These are phyloP conservation scores for Saccharomycopsis selenospora DNA, from an alignment of 805 yeast species.

Conservation along the genomic window DNA sequence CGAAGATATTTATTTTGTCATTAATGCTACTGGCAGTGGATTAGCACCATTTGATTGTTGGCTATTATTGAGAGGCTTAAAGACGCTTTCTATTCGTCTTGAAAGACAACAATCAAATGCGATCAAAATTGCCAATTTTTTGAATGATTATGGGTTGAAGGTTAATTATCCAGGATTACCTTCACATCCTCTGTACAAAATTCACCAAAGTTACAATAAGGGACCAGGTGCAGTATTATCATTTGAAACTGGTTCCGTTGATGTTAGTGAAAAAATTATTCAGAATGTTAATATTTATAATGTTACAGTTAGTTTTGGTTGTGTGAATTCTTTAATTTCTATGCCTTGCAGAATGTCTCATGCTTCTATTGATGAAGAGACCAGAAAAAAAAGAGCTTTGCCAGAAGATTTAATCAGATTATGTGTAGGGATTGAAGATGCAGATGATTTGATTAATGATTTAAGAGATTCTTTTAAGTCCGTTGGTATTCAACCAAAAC, in stretches of 20 bases:
- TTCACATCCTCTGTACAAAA: constrained; percentile 72
- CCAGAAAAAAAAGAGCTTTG: constrained; percentile 79
- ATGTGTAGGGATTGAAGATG: constrained; percentile 86
- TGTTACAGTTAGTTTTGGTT: constrained; percentile 89
- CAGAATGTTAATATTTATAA: constrained; percentile 73
- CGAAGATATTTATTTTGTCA: constrained; percentile 61
- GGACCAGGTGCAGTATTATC: constrained; percentile 90
- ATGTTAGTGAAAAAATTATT: constrained; percentile 60
- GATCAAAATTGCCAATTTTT: constrained; percentile 63
- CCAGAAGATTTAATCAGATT: constrained; percentile 89
- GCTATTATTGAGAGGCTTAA: constrained; percentile 81
- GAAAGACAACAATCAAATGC: constrained; percentile 87
- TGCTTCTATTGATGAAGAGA: constrained; percentile 87
- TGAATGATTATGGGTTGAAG: constrained; percentile 50
- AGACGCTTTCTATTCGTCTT: constrained; percentile 77
- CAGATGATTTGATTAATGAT: constrained; percentile 76
- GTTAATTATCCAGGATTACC: constrained; percentile 83
- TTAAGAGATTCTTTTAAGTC: constrained; percentile 47
- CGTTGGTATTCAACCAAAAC: constrained; percentile 2
- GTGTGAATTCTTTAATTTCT: constrained; percentile 86
- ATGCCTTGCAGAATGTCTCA: constrained; percentile 96
- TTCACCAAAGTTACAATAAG: constrained; percentile 67
- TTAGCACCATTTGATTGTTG: constrained; percentile 89
- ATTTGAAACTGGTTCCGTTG: constrained; percentile 77
- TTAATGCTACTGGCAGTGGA: constrained; percentile 89